Conservation (phyloP, 768 basidiomycete species). For the Hypsizygus marmoreus region DNA sequence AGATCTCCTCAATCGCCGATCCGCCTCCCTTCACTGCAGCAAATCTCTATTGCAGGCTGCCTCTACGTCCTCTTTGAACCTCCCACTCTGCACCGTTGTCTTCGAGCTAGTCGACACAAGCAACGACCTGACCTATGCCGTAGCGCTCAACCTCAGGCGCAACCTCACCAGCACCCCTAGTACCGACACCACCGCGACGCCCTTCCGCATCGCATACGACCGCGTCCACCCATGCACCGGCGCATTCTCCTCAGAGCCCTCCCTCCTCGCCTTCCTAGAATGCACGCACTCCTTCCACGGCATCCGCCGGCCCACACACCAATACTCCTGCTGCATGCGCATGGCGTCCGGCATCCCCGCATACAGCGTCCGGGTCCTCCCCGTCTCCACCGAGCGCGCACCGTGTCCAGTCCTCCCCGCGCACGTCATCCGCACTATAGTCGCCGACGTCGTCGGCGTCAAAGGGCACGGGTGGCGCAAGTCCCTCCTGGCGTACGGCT, state of each 20-base stretch:
- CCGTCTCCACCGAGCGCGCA: no score
- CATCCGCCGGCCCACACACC: no score
- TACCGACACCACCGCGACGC: background rate
- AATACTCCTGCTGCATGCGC: no score
- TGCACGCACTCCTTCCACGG: no score
- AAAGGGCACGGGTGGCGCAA: background rate
- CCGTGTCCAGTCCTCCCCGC: background rate
- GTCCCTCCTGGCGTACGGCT: conserved; percentile 8
- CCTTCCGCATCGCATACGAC: no score
- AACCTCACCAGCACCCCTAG: background rate
- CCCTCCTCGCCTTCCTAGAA: no score
- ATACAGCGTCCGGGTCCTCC: no score
- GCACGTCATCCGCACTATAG: background rate
- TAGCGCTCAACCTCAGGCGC: background rate
- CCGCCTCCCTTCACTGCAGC: background rate
- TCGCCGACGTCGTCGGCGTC: background rate
- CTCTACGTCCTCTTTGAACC: background rate
- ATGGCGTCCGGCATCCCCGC: no score
- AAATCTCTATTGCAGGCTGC: background rate
- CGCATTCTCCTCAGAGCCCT: no score
- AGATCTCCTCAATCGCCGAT: background rate
- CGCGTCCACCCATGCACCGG: no score
- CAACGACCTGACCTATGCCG: background rate
- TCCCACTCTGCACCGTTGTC: conserved; percentile 1
- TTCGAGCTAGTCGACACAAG: background rate